Evolutionary conservation across 164 flowering plant species (phyloP).

Genomic region (Hamamelis virginiana): DNA sequence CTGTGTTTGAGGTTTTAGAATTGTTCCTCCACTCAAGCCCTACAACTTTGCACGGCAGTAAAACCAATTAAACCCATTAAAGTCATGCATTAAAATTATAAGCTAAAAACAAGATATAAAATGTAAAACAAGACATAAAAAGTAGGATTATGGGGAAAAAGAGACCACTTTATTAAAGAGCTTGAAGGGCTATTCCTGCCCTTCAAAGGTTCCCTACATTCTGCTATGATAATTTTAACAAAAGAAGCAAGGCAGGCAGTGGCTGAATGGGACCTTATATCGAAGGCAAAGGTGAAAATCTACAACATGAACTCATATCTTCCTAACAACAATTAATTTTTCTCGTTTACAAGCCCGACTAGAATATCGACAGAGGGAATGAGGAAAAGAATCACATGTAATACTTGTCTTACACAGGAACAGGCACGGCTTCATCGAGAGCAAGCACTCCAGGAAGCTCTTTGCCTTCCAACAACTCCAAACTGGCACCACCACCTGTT

Average conservation of each 20-base stretch:
- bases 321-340: conserved; percentile 17
- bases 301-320: conserved; percentile 28
- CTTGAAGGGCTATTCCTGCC: background rate
- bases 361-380: background rate
- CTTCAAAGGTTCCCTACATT: background rate
- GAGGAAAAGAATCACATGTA: background rate
- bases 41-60: too few relatives aligned
- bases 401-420: conserved; percentile 33
- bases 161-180: background rate
- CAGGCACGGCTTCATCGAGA: conserved; percentile 62
- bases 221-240: background rate
- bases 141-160: background rate
- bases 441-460: conserved; percentile 77
- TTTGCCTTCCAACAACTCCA: conserved; percentile 82
- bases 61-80: too few relatives aligned
- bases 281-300: conserved; percentile 6
- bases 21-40: too few relatives aligned
- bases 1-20: background rate
- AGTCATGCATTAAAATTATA: background rate
- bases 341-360: conserved; percentile 21
- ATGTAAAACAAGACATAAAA: background rate
- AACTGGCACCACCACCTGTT: conserved; percentile 88
- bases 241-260: background rate
- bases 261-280: background rate
- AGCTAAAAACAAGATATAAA: background rate